Percentiles rank a stretch among this genome's conserved stretches.
phyloP scores from a whole-genome alignment of 108 stramenopile species.

The Nannochloropsis gaditana region DNA sequence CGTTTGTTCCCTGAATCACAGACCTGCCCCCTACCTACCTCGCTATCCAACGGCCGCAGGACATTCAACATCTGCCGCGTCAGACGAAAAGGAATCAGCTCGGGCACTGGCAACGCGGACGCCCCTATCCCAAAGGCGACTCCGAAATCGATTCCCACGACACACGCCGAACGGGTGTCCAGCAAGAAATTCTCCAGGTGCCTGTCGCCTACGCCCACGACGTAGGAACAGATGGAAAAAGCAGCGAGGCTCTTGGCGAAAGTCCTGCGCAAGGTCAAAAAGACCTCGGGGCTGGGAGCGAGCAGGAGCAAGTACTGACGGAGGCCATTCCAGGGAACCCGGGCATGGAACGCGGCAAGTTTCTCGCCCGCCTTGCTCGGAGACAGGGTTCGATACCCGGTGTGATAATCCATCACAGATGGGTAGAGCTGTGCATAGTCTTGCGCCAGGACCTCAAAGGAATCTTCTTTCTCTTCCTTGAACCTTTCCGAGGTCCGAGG shows the following conservation, averaged over 20 bases:
- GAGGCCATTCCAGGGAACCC: constrained; percentile 39
- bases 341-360: not conserved
- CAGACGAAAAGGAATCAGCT: constrained; percentile 57
- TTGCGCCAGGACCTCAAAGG: not conserved
- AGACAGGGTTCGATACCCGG: not conserved
- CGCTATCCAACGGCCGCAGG: constrained; percentile 51
- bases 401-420: not conserved
- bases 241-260: constrained; percentile 54
- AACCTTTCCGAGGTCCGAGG: no score
- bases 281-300: constrained; percentile 50
- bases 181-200: constrained; percentile 59
- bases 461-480: not conserved
- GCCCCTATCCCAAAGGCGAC: constrained; percentile 52
- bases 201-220: constrained; percentile 60
- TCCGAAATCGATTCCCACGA: constrained; percentile 59
- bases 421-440: not conserved
- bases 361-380: not conserved
- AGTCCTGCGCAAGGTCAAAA: constrained; percentile 41
- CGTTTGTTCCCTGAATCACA: not conserved
- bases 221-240: constrained; percentile 44
- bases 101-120: constrained; percentile 52
- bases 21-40: not conserved
- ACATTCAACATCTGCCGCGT: constrained; percentile 47
- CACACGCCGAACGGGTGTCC: constrained; percentile 39
- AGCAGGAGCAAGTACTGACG: constrained; percentile 38